Evolutionary conservation across 768 basidiomycete species (phyloP), one percentile per base, ranked within the genome.

Genomic region (Clavulina sp.): DNA sequence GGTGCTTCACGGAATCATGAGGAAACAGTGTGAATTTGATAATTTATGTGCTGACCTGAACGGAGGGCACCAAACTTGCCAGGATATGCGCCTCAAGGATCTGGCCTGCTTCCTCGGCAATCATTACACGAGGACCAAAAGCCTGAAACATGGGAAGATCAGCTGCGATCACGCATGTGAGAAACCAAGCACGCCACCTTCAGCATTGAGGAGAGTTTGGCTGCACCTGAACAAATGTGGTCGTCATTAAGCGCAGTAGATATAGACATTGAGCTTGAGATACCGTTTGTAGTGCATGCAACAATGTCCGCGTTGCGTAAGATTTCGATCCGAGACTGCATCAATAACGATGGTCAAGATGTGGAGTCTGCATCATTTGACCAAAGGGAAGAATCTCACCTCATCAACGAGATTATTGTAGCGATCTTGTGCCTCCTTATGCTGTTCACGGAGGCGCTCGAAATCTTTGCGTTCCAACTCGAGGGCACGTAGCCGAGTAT

Each of bases 101-200:
- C 63, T 87, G 84, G 0, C 84, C 84, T 0, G 84, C 84, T 60
- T 86, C 84, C 61, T 87, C 83, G 0, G 86, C 78, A 46, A 86
- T 64, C 44, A 84, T 60, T 0, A 84, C 73, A 30, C 69, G 71
- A 0, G 82, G 82, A 3, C 60, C 65, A 4, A 84, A 59, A 13
- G 73, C 73, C 80, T 82, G 26, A 28, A 13, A 38, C 34, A 19
- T 1, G 43, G 43, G 26, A n/a, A n/a, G n/a, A 26, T 49, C 26
- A 46, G 43, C 36, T 38, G 34, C 9, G 19, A 38, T 9, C 19
- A 38, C 9, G 19, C 19, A 46, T 1, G 9, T 46, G 43, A 24
- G 26, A 46, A 24, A 46, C 43, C 13, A 21, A 13, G 21, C 36
- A 38, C 24, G 13, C 24, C 38, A 78, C 81, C 62, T 67, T 74